A percentile compares a stretch with the other conserved stretches of the same genome.
phyloP scores from a whole-genome alignment of 2,329 filamentous ascomycete genomes.

The Diaporthe australafricana region DNA sequence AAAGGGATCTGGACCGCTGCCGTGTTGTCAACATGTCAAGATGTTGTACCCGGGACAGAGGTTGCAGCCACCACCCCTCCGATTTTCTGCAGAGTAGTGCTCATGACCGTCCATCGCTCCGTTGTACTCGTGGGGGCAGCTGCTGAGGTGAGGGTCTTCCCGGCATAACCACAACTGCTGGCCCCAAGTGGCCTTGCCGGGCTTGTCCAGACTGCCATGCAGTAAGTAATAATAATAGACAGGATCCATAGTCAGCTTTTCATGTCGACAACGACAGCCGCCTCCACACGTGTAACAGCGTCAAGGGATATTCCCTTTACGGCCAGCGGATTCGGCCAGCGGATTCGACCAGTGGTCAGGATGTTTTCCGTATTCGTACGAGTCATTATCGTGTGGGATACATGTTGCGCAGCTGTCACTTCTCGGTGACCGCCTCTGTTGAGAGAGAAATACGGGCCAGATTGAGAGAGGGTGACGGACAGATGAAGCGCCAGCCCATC shows the following conservation, averaged over 20 bases:
- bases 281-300: too few species aligned
- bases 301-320: too few species aligned
- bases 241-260: too few species aligned
- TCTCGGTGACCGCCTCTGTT: not conserved
- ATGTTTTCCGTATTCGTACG: slow-evolving; percentile 5
- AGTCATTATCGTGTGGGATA: not conserved
- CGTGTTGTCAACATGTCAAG: not conserved
- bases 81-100: not conserved
- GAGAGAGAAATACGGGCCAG: slow-evolving; percentile 16
- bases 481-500: slow-evolving; percentile 26
- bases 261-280: too few species aligned
- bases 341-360: not conserved
- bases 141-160: not conserved
- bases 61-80: too few species aligned
- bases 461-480: not conserved
- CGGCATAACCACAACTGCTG: not conserved
- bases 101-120: not conserved
- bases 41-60: too few species aligned
- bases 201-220: not conserved
- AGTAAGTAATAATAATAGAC: too few species aligned
- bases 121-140: not conserved
- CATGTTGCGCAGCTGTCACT: slow-evolving; percentile 4
- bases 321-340: not conserved
- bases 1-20: not conserved
- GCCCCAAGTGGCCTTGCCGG: too few species aligned